Conservation (phyloP, 2,329 filamentous ascomycete species). For the Penicillium sp. region DNA sequence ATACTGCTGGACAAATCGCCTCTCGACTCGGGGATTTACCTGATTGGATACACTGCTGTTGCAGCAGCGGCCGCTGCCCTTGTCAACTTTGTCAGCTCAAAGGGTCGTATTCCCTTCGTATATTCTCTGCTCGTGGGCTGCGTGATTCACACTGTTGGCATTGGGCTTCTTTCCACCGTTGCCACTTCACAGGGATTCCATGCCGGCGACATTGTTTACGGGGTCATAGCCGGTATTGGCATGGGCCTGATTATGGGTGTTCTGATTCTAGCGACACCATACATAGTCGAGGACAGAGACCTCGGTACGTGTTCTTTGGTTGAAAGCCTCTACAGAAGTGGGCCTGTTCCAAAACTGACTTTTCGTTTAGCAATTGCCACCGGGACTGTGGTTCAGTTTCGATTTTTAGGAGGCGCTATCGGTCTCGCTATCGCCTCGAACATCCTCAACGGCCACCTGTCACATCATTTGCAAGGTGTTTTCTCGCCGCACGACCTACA, state of each 20-base stretch:
- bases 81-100: constrained; percentile 23
- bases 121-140: constrained; percentile 30
- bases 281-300: constrained; percentile 29
- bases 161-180: constrained; percentile 28
- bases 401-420: constrained; percentile 31
- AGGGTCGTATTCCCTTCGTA: constrained; percentile 28
- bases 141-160: constrained; percentile 27
- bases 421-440: constrained; percentile 30
- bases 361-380: constrained; percentile 22
- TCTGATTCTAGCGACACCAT: constrained; percentile 25
- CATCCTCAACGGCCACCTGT: constrained; percentile 26
- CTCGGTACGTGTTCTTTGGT: constrained; percentile 19
- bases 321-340: neutral
- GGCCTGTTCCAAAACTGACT: neutral
- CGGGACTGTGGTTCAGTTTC: constrained; percentile 26
- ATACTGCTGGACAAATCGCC: constrained; percentile 26
- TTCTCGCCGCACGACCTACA: constrained; percentile 21
- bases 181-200: constrained; percentile 20
- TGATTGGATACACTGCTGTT: constrained; percentile 29
- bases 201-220: constrained; percentile 25
- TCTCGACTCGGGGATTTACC: constrained; percentile 28
- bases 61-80: constrained; percentile 26
- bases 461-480: constrained; percentile 17
- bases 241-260: constrained; percentile 27
- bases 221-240: constrained; percentile 25